Base-by-base conservation (phyloP, 2,329 filamentous ascomycete species). In the Penicillium sp. region DNA sequence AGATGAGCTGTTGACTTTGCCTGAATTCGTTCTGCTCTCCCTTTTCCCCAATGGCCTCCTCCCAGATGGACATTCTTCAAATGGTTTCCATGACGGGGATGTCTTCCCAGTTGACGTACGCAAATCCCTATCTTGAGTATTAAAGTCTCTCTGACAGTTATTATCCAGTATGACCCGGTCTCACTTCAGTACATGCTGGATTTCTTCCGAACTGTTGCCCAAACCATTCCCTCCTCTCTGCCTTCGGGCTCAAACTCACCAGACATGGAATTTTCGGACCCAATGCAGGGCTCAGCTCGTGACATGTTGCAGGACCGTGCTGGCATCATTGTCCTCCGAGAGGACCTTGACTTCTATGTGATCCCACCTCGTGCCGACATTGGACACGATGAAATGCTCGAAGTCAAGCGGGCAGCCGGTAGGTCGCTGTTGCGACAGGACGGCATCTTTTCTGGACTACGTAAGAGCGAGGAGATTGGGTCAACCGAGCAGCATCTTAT, bases 171-270 rank as follows among this genome's bases (percentile, higher is more conserved):
- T 79, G 94, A 99, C 76, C 93, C 94, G 25, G 88, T 88, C 53
- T 97, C 93, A 48, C 85, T 99, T 55, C 92, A 97, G 78, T 99
- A 97, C 79, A 99, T 99, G 94, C 86, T 99, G 64, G 93, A 97
- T 70, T 99, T 99, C 78, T 99, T 99, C 81, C 89, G 94, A 64
- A 88, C 88, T 65, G 93, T 99, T 62, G 94, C 94, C 53, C 92
- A 97, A 77, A 94, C 93, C n/a, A 97, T 99, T 66, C 75, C 75
- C 7, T 83, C 86, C 42, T 86, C 90, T 62, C 79, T 84, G 17
- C 82, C 83, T 31, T 90, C 90, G 52, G 86, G 88, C 35, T 85
- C 83, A 56, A 79, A 84, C 36, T 85, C 86, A 2, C 83, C 85
- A 6, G 79, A 82, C 33, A 71, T 75, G 61, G 86, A 90, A 60